Evolutionary conservation across 495 filamentous ascomycete species (phyloP).

Genomic region (Penicillium bialowiezense): DNA sequence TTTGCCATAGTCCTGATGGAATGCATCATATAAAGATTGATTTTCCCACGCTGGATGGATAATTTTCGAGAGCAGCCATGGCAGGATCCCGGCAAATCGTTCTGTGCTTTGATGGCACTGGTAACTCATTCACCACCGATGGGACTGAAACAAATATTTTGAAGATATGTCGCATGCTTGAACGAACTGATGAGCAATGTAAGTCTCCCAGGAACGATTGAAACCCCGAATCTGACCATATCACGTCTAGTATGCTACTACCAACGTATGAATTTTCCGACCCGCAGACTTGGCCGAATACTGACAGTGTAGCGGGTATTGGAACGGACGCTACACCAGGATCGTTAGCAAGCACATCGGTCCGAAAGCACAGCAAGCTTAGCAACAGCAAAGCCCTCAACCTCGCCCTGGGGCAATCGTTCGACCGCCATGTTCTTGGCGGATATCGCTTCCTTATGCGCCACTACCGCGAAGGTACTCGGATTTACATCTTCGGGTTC

Average conservation of each 20-base stretch:
- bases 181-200: conserved; percentile 7
- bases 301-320: conserved; percentile 35
- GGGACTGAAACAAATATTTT: conserved; percentile 9
- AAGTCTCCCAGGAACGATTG: background rate
- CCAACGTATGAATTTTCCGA: conserved; percentile 3
- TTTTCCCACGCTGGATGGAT: too few relatives aligned
- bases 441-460: conserved; percentile 88
- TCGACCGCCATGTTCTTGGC: conserved; percentile 74
- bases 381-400: conserved; percentile 74
- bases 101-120: conserved; percentile 13
- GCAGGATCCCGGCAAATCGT: conserved; percentile 2
- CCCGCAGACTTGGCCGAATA: conserved; percentile 6
- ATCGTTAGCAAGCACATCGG: background rate
- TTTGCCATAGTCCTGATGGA: background rate
- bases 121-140: conserved; percentile 5
- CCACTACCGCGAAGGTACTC: conserved; percentile 70
- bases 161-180: conserved; percentile 9
- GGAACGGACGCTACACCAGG: conserved; percentile 28
- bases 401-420: conserved; percentile 69
- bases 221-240: background rate
- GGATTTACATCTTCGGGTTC: conserved; percentile 80
- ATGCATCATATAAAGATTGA: background rate
- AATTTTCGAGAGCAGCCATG: background rate
- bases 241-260: conserved; percentile 4
- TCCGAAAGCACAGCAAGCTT: conserved; percentile 29